Evolutionary conservation across 2,329 filamentous ascomycete species (phyloP).

Genomic region (Aspergillus candidus): DNA sequence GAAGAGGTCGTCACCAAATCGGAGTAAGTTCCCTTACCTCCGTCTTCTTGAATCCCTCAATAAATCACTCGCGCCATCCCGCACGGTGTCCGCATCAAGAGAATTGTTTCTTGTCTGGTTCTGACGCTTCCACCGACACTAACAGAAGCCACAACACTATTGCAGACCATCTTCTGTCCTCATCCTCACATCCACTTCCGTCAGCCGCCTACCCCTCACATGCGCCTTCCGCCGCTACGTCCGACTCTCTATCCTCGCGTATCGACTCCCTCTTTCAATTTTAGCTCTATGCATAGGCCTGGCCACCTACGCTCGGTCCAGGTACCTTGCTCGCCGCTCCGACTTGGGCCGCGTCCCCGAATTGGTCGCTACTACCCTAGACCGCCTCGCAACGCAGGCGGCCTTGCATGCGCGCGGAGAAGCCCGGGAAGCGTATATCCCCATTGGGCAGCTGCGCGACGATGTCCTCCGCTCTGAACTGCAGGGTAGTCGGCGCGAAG

Average conservation of each 20-base stretch:
- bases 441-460: conserved; percentile 82
- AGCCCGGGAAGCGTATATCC: conserved; percentile 71
- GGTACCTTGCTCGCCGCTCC: conserved; percentile 57
- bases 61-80: conserved; percentile 8
- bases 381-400: conserved; percentile 76
- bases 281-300: conserved; percentile 41
- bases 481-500: conserved; percentile 66
- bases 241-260: conserved; percentile 44
- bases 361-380: conserved; percentile 77
- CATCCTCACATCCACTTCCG: conserved; percentile 75
- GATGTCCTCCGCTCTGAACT: conserved; percentile 83
- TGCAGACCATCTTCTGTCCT: conserved; percentile 65
- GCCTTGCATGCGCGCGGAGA: conserved; percentile 63
- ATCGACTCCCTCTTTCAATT: conserved; percentile 47
- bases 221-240: conserved; percentile 43
- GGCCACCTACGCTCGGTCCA: conserved; percentile 58
- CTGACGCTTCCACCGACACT: conserved; percentile 59
- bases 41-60: conserved; percentile 12
- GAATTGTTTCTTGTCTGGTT: conserved; percentile 24
- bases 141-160: conserved; percentile 72
- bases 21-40: conserved; percentile 47
- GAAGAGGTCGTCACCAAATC: conserved; percentile 55
- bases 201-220: conserved; percentile 82
- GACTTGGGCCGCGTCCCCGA: conserved; percentile 69
- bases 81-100: conserved; percentile 10